These are phyloP conservation scores for Kurtzmaniella cleridarum DNA, from an alignment of 805 yeast genomes.

Conservation along the genomic window DNA sequence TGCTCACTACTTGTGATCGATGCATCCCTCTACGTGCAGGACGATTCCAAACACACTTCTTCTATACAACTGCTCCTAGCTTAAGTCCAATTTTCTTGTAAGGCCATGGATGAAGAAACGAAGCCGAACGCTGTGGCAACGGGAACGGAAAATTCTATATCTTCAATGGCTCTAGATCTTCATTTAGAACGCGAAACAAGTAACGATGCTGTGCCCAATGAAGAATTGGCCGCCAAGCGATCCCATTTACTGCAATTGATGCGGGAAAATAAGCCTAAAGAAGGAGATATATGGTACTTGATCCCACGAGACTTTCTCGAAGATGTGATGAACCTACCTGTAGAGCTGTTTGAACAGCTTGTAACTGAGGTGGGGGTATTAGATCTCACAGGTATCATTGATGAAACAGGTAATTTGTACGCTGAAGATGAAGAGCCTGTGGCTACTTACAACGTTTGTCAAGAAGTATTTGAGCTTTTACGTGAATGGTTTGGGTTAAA, in stretches of 20 bases:
- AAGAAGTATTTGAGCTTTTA: conserved; percentile 40
- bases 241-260: too few species aligned
- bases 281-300: conserved; percentile 47
- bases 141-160: too few species aligned
- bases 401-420: conserved; percentile 39
- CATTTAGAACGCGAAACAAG: too few species aligned
- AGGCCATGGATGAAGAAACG: too few species aligned
- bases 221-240: too few species aligned
- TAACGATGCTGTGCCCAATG: too few species aligned
- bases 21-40: background rate
- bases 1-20: background rate
- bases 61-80: conserved; percentile 3
- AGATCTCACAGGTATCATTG: conserved; percentile 40
- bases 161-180: too few species aligned
- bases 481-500: conserved; percentile 51
- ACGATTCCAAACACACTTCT: conserved; percentile 3
- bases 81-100: conserved; percentile 1
- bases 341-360: conserved; percentile 20
- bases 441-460: conserved; percentile 27
- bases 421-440: conserved; percentile 13
- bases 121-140: too few species aligned
- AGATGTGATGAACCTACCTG: conserved; percentile 30
- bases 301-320: conserved; percentile 44
- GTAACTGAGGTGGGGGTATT: conserved; percentile 40
- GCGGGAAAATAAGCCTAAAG: conserved; percentile 13